Percentiles rank a stretch among this genome's conserved stretches.
These are phyloP conservation scores for Nicotiana benthamiana DNA, from an alignment of 257 asterid genomes.

Conservation along the genomic window DNA sequence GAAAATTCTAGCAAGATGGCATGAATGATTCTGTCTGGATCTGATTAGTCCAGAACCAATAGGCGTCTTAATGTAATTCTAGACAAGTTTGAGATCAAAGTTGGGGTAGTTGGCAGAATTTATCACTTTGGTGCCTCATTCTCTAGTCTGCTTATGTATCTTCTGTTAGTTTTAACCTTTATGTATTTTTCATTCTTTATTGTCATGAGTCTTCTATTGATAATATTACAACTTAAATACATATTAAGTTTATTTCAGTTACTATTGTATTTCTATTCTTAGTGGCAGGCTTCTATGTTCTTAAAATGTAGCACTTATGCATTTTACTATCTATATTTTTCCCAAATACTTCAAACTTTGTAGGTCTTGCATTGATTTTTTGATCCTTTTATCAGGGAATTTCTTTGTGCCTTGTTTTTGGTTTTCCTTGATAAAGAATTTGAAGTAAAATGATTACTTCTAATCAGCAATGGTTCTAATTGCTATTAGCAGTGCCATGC, in stretches of 20 bases:
- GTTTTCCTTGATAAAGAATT: not conserved
- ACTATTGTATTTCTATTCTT: not conserved
- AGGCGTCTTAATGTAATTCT: not conserved
- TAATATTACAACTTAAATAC: not conserved
- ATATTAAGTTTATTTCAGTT: not conserved
- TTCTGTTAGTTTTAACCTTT: not conserved
- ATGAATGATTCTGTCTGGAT: not conserved
- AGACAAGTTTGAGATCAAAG: not conserved
- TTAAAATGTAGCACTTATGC: not conserved
- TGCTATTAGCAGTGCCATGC: not conserved
- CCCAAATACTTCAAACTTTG: not conserved
- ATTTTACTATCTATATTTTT: not conserved
- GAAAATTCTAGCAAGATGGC: constrained; percentile 1
- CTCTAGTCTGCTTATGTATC: not conserved
- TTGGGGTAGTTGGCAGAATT: not conserved
- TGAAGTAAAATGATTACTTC: not conserved
- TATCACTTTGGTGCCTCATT: not conserved
- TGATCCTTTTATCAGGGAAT: not conserved
- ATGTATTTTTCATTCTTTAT: not conserved
- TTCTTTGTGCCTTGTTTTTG: not conserved
- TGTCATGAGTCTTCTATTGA: not conserved
- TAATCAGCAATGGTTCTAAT: not conserved
- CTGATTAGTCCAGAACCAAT: not conserved
- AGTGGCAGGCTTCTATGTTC: not conserved
- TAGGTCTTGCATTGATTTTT: not conserved